phyloP scores from a whole-genome alignment of 371 early-diverging fungal genomes.

The Mucor velutinosus region DNA sequence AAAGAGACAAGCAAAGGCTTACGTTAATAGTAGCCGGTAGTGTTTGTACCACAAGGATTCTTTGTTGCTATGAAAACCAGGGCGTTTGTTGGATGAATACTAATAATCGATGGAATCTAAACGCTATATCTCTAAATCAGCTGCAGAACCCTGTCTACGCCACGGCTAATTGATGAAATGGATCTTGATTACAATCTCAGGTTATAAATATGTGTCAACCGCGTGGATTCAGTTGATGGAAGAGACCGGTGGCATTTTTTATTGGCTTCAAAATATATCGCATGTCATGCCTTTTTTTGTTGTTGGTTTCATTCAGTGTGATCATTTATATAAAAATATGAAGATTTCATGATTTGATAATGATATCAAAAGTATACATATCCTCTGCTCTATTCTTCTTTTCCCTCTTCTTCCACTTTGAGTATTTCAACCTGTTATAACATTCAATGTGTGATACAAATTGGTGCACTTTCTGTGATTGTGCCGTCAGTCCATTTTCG shows the following conservation, averaged over 20 bases:
- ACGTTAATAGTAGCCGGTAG: background rate
- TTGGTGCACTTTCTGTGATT: constrained; percentile 27
- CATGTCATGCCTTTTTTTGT: background rate
- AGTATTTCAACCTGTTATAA: background rate
- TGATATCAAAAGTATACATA: background rate
- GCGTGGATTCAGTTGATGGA: background rate
- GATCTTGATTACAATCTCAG: background rate
- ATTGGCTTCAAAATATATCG: background rate
- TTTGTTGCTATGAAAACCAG: background rate
- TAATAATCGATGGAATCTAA: background rate
- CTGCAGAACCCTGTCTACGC: background rate
- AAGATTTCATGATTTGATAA: background rate
- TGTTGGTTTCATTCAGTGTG: background rate
- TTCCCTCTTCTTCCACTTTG: background rate
- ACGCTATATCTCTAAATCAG: background rate
- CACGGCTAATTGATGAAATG: background rate
- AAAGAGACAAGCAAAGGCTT: background rate
- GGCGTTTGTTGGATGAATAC: background rate
- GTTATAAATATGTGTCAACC: background rate
- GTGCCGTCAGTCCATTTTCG: constrained; percentile 19
- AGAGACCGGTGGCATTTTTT: background rate
- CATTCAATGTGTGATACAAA: constrained; percentile 25
- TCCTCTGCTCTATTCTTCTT: background rate
- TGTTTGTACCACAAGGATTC: background rate
- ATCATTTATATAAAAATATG: background rate